Percentiles rank a stretch among this genome's conserved stretches.
phyloP scores from a whole-genome alignment of 164 flowering plant genomes.

The Annona squamosa region DNA sequence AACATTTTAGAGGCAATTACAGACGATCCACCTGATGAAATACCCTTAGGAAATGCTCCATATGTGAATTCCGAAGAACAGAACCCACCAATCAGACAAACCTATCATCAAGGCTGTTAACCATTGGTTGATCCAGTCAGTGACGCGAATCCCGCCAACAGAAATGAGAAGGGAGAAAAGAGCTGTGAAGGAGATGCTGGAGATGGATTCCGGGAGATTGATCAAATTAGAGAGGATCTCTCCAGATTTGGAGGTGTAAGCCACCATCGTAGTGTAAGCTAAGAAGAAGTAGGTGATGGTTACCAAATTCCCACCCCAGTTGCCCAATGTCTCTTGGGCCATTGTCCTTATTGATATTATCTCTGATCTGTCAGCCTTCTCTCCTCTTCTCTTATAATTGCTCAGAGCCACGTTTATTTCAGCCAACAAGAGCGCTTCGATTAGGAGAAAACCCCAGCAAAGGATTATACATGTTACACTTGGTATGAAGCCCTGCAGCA shows the following conservation, averaged over 20 bases:
- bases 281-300: constrained; percentile 54
- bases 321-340: constrained; percentile 77
- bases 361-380: constrained; percentile 30
- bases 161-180: constrained; percentile 45
- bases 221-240: constrained; percentile 49
- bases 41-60: not conserved
- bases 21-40: not conserved
- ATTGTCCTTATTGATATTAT: constrained; percentile 69
- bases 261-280: constrained; percentile 65
- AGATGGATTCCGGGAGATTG: constrained; percentile 44
- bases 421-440: constrained; percentile 62
- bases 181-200: constrained; percentile 45
- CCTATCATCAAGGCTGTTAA: constrained; percentile 69
- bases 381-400: constrained; percentile 22
- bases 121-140: constrained; percentile 68
- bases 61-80: not conserved
- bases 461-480: constrained; percentile 47
- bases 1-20: too few species aligned
- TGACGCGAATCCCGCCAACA: constrained; percentile 52
- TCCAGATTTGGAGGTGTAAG: constrained; percentile 58
- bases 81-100: not conserved
- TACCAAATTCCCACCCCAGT: constrained; percentile 55
- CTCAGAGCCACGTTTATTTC: constrained; percentile 56
- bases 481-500: constrained; percentile 63
- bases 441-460: constrained; percentile 74